These are phyloP conservation scores for Lentinula boryana DNA, from an alignment of 768 basidiomycete genomes.

Conservation along the genomic window DNA sequence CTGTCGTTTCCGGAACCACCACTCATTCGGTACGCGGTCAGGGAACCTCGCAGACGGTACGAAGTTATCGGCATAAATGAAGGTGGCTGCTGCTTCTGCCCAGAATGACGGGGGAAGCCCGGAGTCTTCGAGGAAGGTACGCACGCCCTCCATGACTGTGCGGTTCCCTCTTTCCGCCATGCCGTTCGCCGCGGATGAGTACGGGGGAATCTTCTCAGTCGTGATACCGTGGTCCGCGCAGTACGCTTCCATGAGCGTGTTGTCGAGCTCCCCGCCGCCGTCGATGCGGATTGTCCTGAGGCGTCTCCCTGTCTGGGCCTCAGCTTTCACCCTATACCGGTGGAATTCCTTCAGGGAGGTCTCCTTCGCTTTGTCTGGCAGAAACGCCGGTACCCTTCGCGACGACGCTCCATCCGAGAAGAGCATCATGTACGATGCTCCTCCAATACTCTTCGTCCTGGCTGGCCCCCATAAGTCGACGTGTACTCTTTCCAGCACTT, in stretches of 20 bases:
- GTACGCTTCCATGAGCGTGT: slow-evolving; percentile 13
- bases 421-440: slow-evolving; percentile 18
- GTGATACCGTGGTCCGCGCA: slow-evolving; percentile 16
- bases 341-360: slow-evolving; percentile 12
- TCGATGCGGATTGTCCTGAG: slow-evolving; percentile 19
- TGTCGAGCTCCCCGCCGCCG: slow-evolving; percentile 22
- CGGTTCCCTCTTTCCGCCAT: slow-evolving; percentile 17
- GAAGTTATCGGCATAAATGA: not conserved
- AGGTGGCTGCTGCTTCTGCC: not conserved
- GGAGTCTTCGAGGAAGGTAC: no score
- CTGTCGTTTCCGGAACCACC: not conserved
- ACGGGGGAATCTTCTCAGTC: slow-evolving; percentile 14
- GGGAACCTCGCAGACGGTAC: not conserved
- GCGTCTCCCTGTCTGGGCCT: no score
- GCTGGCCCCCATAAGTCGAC: slow-evolving; percentile 21
- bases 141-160: slow-evolving; percentile 13
- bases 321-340: not conserved
- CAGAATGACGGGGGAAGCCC: not conserved
- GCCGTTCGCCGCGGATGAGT: slow-evolving; percentile 21
- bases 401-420: no score
- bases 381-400: no score
- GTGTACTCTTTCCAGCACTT: slow-evolving; percentile 13
- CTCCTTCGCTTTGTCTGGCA: slow-evolving; percentile 16
- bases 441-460: slow-evolving; percentile 10
- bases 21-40: not conserved